These are phyloP conservation scores for Podochytrium sp. DNA, from an alignment of 192 early-diverging fungal genomes.

Conservation along the genomic window DNA sequence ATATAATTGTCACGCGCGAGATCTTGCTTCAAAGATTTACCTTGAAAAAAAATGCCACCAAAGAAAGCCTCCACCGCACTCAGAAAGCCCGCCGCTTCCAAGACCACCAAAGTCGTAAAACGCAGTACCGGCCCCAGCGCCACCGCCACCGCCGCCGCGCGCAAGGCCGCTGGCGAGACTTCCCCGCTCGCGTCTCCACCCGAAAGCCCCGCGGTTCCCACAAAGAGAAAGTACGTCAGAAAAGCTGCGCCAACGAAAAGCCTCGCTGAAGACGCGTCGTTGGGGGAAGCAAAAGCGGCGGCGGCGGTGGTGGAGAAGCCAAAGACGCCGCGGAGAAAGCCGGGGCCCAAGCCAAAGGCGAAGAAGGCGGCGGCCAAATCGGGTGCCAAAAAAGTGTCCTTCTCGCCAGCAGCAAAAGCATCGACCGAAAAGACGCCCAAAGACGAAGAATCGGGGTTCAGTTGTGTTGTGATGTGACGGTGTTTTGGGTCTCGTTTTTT, in stretches of 20 bases:
- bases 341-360: not conserved
- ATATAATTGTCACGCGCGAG: too few species aligned
- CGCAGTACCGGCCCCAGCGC: not conserved
- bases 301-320: not conserved
- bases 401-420: not conserved
- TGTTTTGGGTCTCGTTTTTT: not conserved
- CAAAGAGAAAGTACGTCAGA: not conserved
- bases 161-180: not conserved
- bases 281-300: not conserved
- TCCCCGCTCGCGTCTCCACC: not conserved
- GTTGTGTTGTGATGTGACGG: not conserved
- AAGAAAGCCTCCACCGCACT: not conserved
- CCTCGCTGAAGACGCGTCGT: not conserved
- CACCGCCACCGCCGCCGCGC: not conserved
- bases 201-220: not conserved
- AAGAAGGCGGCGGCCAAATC: not conserved
- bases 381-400: too few species aligned
- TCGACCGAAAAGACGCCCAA: not conserved
- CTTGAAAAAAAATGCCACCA: conserved; percentile 1
- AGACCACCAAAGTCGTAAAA: not conserved
- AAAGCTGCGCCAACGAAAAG: not conserved
- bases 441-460: not conserved
- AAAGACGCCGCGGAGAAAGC: not conserved
- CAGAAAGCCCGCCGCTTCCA: not conserved
- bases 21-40: too few species aligned